phyloP scores from a whole-genome alignment of 202 grass and related monocot genomes.

The Elaeis oleifera region DNA sequence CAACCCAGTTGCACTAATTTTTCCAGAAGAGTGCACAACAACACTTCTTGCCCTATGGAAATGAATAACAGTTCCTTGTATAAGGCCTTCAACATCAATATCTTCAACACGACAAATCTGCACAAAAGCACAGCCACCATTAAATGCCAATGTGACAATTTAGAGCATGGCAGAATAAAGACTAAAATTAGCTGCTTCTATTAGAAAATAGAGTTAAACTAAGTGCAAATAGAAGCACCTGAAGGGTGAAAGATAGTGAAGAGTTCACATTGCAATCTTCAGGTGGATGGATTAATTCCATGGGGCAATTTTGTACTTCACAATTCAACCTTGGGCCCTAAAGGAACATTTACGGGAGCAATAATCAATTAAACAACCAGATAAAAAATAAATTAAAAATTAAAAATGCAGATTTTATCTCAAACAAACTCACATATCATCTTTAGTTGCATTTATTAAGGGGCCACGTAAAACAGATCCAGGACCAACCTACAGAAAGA shows the following conservation, averaged over 20 bases:
- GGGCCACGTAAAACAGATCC: slow-evolving; percentile 82
- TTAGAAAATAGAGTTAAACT: slow-evolving; percentile 6
- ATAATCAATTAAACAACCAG: slow-evolving; percentile 8
- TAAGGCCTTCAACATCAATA: slow-evolving; percentile 83
- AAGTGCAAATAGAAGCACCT: slow-evolving; percentile 31
- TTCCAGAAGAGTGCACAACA: slow-evolving; percentile 69
- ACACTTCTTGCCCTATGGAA: slow-evolving; percentile 87
- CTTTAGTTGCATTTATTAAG: slow-evolving; percentile 59
- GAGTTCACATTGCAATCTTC: slow-evolving; percentile 99
- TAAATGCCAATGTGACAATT: slow-evolving; percentile 12
- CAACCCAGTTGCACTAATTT: slow-evolving; percentile 68
- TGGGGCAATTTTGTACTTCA: slow-evolving; percentile 65
- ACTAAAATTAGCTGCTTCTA: neutral
- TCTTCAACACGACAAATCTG: slow-evolving; percentile 99
- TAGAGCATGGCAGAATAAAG: slow-evolving; percentile 5
- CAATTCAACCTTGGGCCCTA: slow-evolving; percentile 93
- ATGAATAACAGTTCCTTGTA: slow-evolving; percentile 94
- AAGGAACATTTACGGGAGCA: slow-evolving; percentile 27
- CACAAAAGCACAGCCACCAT: slow-evolving; percentile 16
- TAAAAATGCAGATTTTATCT: slow-evolving; percentile 27
- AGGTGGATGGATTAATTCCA: slow-evolving; percentile 90
- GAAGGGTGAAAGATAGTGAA: slow-evolving; percentile 92
- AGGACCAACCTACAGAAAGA: slow-evolving; percentile 83
- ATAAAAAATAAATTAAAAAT: slow-evolving; percentile 13
- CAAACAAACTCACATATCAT: slow-evolving; percentile 68